Base-by-base conservation (phyloP, 768 basidiomycete species). In the Pleurotus salmoneostramineus region DNA sequence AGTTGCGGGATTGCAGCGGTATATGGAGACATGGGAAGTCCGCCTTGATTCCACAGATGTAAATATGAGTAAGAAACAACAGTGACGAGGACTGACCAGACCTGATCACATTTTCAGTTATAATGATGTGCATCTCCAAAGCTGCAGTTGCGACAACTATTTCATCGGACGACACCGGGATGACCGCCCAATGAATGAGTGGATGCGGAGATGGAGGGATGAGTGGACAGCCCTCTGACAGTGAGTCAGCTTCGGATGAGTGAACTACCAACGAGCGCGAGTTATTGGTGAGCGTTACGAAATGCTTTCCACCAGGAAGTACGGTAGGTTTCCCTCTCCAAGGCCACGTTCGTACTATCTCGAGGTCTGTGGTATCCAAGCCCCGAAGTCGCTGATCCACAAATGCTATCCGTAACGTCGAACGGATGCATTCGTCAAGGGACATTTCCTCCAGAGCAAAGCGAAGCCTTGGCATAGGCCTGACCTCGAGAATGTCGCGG, bases 101-200 rank as follows among this genome's bases (percentile, higher is more conserved):
- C n/a, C 71, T 27, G 21, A 27, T 27, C 21, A 27, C 21, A 27
- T 27, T 27, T 27, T 27, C 21, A 27, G 21, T 73, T 60, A 80
- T 74, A 61, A 60, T 72, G 61, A 78, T 76, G 5, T 69, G 65
- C 3, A 71, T 65, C 5, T 63, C 35, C 36, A 50, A 6, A 43
- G 35, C 36, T 27, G 32, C 58, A 61, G 52, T 44, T 32, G 43
- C 64, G 54, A 55, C 58, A 27, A 27, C 21, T 27, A 27, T 27
- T 59, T 47, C 36, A 2, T 61, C 31, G 32, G 68, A 52, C 32
- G 51, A 17, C 7, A 50, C 48, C 1, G 48, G 48, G 27, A 50
- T 32, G 27, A 50, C 14, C 6, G 7, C 21, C 27, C n/a, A 31
- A 8, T 12, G 33, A 5, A 17, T 14, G 27, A 50, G 14, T 1